These are phyloP conservation scores for Macaranga tanarius DNA, from an alignment of 441 rosid species.

Conservation along the genomic window DNA sequence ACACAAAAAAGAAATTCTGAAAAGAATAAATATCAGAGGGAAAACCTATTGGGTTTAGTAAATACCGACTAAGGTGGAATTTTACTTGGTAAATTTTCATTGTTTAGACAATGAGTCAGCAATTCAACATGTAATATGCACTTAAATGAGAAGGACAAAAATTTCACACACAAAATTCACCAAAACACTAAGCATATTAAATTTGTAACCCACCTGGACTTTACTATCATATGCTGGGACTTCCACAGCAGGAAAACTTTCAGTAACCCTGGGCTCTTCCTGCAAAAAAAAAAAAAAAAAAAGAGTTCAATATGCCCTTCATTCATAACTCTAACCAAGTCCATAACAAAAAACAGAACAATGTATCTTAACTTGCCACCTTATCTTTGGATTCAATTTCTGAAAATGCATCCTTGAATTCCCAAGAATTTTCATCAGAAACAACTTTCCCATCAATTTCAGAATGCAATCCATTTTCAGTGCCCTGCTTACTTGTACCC, in stretches of 20 bases:
- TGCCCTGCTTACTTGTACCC: slow-evolving; percentile 29
- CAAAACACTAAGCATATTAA: slow-evolving; percentile 12
- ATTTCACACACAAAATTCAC: neutral
- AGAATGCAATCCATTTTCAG: slow-evolving; percentile 26
- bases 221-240: slow-evolving; percentile 18
- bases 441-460: slow-evolving; percentile 24
- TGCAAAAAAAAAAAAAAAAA: slow-evolving; percentile 19
- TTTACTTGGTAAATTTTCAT: neutral
- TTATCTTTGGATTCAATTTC: slow-evolving; percentile 35
- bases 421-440: slow-evolving; percentile 44
- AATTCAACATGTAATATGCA: neutral
- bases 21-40: neutral
- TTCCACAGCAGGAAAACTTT: slow-evolving; percentile 23
- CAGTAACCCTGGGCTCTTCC: slow-evolving; percentile 32
- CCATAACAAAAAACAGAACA: neutral
- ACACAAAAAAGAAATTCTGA: neutral
- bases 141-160: neutral
- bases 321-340: slow-evolving; percentile 7
- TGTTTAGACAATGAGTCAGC: neutral
- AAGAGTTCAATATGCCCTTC: slow-evolving; percentile 11
- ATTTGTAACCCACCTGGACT: slow-evolving; percentile 26
- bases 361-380: slow-evolving; percentile 36
- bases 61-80: neutral
- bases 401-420: slow-evolving; percentile 39
- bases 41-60: neutral